phyloP scores from a whole-genome alignment of 2,329 filamentous ascomycete genomes.

The Penicillium vulpinum region DNA sequence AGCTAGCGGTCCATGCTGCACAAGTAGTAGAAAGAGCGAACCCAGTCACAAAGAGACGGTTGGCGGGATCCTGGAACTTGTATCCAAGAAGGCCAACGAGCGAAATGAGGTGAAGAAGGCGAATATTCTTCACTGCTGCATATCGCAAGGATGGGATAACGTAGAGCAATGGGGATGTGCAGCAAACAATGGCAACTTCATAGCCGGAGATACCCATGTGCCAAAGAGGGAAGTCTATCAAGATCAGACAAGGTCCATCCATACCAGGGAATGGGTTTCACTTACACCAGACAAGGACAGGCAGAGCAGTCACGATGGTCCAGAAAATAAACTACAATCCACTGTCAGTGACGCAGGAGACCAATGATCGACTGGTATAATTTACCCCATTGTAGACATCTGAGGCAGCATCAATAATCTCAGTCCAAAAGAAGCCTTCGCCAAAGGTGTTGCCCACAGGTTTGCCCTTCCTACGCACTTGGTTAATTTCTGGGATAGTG shows the following conservation, averaged over 20 bases:
- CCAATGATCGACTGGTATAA: background rate
- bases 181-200: constrained; percentile 83
- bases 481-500: constrained; percentile 22
- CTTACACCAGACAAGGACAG: constrained; percentile 90
- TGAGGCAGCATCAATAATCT: constrained; percentile 76
- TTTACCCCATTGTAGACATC: constrained; percentile 89
- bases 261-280: constrained; percentile 21
- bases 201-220: constrained; percentile 99
- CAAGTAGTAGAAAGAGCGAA: constrained; percentile 79
- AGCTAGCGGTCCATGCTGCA: constrained; percentile 79
- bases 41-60: constrained; percentile 76
- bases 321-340: constrained; percentile 79
- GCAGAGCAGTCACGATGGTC: constrained; percentile 88
- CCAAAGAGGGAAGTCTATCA: constrained; percentile 87
- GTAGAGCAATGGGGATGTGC: constrained; percentile 77
- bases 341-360: constrained; percentile 24
- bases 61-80: constrained; percentile 68
- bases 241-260: constrained; percentile 16
- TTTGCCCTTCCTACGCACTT: constrained; percentile 67
- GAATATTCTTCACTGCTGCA: constrained; percentile 67
- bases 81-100: constrained; percentile 79
- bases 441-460: constrained; percentile 69
- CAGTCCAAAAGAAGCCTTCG: constrained; percentile 69
- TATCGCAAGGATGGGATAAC: constrained; percentile 68
- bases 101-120: constrained; percentile 72